Evolutionary conservation across 2,329 filamentous ascomycete genomes (phyloP).

Genomic region (Apiospora sp.): DNA sequence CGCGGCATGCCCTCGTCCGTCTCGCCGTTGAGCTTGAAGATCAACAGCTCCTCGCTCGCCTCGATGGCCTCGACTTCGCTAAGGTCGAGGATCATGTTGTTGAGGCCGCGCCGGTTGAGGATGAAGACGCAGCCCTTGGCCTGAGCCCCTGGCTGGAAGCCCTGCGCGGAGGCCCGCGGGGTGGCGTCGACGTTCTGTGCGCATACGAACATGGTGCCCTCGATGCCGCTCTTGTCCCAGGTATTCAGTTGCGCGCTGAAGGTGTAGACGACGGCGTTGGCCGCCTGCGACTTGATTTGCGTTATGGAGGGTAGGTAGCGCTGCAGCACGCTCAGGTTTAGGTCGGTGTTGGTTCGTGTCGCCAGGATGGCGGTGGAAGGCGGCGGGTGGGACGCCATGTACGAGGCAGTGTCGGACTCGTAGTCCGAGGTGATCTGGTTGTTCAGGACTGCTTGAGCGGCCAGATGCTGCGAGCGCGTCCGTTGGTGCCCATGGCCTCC

Average conservation of each 20-base stretch:
- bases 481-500: conserved; percentile 44
- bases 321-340: conserved; percentile 85
- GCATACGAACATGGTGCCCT: conserved; percentile 91
- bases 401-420: conserved; percentile 68
- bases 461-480: conserved; percentile 39
- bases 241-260: conserved; percentile 53
- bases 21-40: conserved; percentile 51
- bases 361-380: conserved; percentile 59
- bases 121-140: conserved; percentile 69
- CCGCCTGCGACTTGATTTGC: conserved; percentile 79
- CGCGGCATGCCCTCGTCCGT: conserved; percentile 36
- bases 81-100: conserved; percentile 76
- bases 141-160: conserved; percentile 44
- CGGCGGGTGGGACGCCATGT: conserved; percentile 51
- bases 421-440: conserved; percentile 59
- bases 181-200: conserved; percentile 56
- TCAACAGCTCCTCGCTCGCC: conserved; percentile 63
- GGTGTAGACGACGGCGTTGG: conserved; percentile 86
- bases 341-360: conserved; percentile 78
- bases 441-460: conserved; percentile 32
- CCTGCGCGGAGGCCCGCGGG: conserved; percentile 35
- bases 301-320: conserved; percentile 80
- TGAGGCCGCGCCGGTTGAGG: conserved; percentile 74
- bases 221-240: conserved; percentile 63
- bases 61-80: conserved; percentile 69